Evolutionary conservation across 2,329 filamentous ascomycete species (phyloP), one percentile per base, ranked within the genome.

Genomic region (Alternaria sp.): DNA sequence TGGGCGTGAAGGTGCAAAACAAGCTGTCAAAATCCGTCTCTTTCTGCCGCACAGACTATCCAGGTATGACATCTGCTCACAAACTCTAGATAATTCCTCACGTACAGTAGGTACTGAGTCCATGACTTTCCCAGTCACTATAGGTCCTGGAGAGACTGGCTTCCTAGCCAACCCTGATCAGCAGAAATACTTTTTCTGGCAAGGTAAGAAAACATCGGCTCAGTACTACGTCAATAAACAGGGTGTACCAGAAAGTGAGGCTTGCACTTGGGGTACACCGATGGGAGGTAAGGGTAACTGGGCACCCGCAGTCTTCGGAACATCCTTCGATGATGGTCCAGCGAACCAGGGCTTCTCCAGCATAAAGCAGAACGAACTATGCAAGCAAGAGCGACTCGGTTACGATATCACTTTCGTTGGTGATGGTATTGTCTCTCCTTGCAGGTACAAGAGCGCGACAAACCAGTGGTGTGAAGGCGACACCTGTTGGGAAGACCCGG

Each of bases 191-290:
- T 98, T 93, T 84, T 81, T 84, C 63, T 97, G 92, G 92, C 70
- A 92, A 73, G 87, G 87, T 71, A 86, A 86, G 78, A 72, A 82
- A 52, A 98, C 95, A 54, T 94, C 92, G 49, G 94, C 94, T 45
- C 95, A 98, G 82, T 98, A 97, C 86, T 99, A 99, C 78, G 87
- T 98, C 81, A 98, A 98, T 87, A 91, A 91, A 72, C 85, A 87
- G 70, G 93, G 93, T 62, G 83, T 91, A 54, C 72, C 81, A 18
- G 81, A 88, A 60, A 78, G 88, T 67, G 81, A 94, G 12, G 92
- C 87, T 52, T 99, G 95, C 82, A 81, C 86, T 60, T 98, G 95
- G 95, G 83, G 86, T 53, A 84, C 84, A 20, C 83, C 88, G 60
- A 89, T 79, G 57, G 74, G 82, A 60, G 81, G 84, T 65, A 79